These are phyloP conservation scores for Bertia moriformis DNA, from an alignment of 2,329 filamentous ascomycete genomes.

Conservation along the genomic window DNA sequence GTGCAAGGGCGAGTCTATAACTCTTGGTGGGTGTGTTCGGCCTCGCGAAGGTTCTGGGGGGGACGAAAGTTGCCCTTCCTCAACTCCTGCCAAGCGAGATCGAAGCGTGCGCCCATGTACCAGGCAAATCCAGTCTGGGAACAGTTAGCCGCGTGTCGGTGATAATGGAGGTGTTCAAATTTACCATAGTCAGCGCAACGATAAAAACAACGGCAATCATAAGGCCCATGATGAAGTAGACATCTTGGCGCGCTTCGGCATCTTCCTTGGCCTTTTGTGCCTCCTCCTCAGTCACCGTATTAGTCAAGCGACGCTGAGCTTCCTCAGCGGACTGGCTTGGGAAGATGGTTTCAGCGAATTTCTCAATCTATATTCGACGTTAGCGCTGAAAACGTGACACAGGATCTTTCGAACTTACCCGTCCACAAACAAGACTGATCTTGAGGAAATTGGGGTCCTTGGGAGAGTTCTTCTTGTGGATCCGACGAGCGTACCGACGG, in stretches of 20 bases:
- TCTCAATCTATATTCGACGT: constrained; percentile 57
- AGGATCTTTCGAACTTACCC: constrained; percentile 31
- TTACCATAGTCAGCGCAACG: constrained; percentile 58
- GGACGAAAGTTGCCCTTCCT: not conserved
- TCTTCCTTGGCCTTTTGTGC: constrained; percentile 14
- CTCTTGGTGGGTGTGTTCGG: no score
- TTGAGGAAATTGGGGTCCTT: constrained; percentile 82
- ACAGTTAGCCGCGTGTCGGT: constrained; percentile 1
- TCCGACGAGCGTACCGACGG: constrained; percentile 60
- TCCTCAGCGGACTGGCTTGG: constrained; percentile 64
- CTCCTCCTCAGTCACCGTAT: constrained; percentile 13
- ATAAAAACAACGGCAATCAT: constrained; percentile 50
- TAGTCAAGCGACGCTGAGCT: not conserved
- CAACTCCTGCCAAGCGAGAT: not conserved
- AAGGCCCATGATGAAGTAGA: constrained; percentile 42
- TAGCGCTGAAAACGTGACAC: constrained; percentile 5
- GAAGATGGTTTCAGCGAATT: constrained; percentile 89
- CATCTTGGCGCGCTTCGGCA: constrained; percentile 19
- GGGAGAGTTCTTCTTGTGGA: constrained; percentile 87
- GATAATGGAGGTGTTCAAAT: constrained; percentile 55
- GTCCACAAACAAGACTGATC: constrained; percentile 80
- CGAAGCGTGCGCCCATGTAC: not conserved
- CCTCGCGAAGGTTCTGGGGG: not conserved
- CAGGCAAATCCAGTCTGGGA: constrained; percentile 62
- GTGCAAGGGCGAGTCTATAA: not conserved